phyloP scores from a whole-genome alignment of 257 asterid genomes.

The Solanum chilense region DNA sequence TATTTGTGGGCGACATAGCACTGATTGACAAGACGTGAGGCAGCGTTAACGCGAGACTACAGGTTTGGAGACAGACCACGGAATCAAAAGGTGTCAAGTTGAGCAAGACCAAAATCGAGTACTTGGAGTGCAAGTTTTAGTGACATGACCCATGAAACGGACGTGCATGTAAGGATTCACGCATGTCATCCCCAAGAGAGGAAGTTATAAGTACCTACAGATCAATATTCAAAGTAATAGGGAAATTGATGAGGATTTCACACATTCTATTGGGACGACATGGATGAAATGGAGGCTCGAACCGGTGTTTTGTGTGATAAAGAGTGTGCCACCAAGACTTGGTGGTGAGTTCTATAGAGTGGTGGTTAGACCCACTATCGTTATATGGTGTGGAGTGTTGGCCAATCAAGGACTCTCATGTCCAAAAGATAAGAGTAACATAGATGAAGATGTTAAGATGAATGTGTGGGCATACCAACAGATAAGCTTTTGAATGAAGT shows the following conservation, averaged over 20 bases:
- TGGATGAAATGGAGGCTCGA: background rate
- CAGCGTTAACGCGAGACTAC: background rate
- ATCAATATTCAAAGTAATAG: background rate
- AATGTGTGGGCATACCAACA: background rate
- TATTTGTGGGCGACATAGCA: background rate
- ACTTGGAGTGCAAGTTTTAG: background rate
- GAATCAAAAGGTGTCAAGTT: background rate
- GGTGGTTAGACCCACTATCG: background rate
- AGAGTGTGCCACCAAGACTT: background rate
- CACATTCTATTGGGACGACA: background rate
- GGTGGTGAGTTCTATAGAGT: background rate
- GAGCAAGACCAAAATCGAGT: background rate
- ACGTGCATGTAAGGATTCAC: background rate
- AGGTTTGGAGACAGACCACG: background rate
- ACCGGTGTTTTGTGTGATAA: background rate
- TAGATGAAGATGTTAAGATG: background rate
- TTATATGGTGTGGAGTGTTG: background rate
- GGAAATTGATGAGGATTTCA: background rate
- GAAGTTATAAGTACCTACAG: background rate
- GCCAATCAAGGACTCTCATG: background rate
- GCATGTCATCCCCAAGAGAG: background rate
- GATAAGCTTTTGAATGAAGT: background rate
- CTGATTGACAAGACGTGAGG: background rate
- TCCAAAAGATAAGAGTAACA: background rate
- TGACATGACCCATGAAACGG: background rate